phyloP scores from a whole-genome alignment of 2,329 filamentous ascomycete species.

The Teratosphaeria epicoccoides region DNA sequence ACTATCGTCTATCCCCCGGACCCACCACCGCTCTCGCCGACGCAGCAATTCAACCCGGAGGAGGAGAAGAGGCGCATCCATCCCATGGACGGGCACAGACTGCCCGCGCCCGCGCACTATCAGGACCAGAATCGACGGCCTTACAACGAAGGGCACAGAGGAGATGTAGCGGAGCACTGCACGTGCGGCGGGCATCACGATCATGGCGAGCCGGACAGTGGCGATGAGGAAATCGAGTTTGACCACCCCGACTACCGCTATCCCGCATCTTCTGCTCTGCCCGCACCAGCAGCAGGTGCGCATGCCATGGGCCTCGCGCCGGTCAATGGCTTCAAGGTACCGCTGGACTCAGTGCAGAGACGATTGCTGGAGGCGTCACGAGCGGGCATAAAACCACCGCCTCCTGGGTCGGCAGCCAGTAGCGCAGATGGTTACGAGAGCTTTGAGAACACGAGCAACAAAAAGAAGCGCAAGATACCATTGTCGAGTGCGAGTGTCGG shows the following conservation, averaged over 20 bases:
- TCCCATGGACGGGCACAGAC: not conserved
- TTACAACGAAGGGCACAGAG: constrained; percentile 23
- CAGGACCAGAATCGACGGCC: not conserved
- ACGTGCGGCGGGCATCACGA: constrained; percentile 36
- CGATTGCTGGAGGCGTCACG: constrained; percentile 27
- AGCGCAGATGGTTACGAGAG: constrained; percentile 86
- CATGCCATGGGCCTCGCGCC: not conserved
- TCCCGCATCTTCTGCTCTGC: constrained; percentile 27
- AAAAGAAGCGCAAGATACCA: constrained; percentile 97
- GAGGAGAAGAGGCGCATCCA: constrained; percentile 9
- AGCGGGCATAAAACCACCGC: constrained; percentile 1
- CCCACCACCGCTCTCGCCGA: constrained; percentile 53
- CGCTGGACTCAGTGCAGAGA: constrained; percentile 24
- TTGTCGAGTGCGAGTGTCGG: constrained; percentile 63
- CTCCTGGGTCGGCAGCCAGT: constrained; percentile 50
- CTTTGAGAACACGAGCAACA: constrained; percentile 97
- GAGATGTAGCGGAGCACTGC: constrained; percentile 30
- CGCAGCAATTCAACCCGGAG: constrained; percentile 18
- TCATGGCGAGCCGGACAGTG: constrained; percentile 37
- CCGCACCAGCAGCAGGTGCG: not conserved
- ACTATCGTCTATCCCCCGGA: constrained; percentile 73
- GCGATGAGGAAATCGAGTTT: constrained; percentile 46
- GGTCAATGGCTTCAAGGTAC: constrained; percentile 6
- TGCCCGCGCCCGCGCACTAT: not conserved
- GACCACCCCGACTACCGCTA: constrained; percentile 30